Base-by-base conservation (phyloP, 495 filamentous ascomycete species). In the Hypoxylon trugodes region DNA sequence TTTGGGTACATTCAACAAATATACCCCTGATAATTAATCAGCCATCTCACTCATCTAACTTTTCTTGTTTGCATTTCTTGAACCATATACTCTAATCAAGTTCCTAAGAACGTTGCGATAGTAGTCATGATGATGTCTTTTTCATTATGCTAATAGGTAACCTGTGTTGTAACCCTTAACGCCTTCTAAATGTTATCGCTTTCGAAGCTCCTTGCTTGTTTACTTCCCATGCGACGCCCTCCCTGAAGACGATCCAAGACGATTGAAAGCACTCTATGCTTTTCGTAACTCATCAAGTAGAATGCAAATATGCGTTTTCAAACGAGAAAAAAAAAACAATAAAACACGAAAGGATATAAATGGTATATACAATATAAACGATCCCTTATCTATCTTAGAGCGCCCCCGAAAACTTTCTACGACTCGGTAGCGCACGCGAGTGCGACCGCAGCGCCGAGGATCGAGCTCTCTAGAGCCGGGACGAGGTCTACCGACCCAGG, bases 401-500 rank as follows among this genome's bases (percentile, higher is more conserved):
- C n/a, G n/a, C 18, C 10, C 18, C 24, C 32, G 26, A 15, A 35
- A n/a, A 5, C 28, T 12, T 16, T 47, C 40, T 65, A 28, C 21
- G 46, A 47, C 26, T 49, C 35, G 16, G 25, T 61, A 7, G 81
- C 68, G 63, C 79, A 83, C 25, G 80, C 80, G 15, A 84, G 76
- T 15, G 84, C 84, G 4, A 89, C 85, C 0, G 86, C 86, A 4
- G 87, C 87, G 6, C 87, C 87, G 4, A 85, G 77, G 43, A 89
- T 71, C 4, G 84, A 85, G 61, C 84, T 86, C 74, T 89, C 86
- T 33, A 80, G 73, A 6, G 86, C 85, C 18, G 79, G 74, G 19
- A 84, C 80, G 16, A 89, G 72, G 13, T 78, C 77, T 4, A 88
- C 75, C 3, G 73, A 63, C 10, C 77, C 77, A 55, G 33, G 53